Evolutionary conservation across 352 stramenopile species (phyloP).

Genomic region (Phytophthora cajani): DNA sequence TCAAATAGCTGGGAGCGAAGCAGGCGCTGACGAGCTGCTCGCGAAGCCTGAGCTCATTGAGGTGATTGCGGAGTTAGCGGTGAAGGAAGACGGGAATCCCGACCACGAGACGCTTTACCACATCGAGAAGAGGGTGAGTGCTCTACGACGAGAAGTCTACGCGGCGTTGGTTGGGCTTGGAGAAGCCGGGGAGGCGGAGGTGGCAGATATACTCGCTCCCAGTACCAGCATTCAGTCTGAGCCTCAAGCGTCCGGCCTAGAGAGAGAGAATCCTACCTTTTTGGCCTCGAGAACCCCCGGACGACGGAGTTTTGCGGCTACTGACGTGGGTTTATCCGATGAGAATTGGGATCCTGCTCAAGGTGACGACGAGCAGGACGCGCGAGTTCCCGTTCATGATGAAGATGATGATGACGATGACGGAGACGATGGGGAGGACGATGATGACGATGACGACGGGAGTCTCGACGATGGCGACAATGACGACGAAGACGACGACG

Average conservation of each 20-base stretch:
- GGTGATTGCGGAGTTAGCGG: conserved; percentile 16
- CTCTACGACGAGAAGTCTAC: conserved; percentile 59
- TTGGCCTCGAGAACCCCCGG: neutral
- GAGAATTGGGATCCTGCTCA: conserved; percentile 25
- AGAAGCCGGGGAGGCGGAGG: conserved; percentile 38
- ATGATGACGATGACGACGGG: conserved; percentile 20
- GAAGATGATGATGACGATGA: conserved; percentile 14
- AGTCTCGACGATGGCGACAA: conserved; percentile 28
- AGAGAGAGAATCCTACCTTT: neutral
- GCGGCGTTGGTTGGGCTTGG: conserved; percentile 42
- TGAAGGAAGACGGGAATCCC: conserved; percentile 26
- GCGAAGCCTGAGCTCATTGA: conserved; percentile 20
- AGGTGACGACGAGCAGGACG: conserved; percentile 21
- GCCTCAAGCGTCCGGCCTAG: neutral
- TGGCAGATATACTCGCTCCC: conserved; percentile 19
- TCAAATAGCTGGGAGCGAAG: conserved; percentile 20
- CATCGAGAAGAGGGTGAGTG: conserved; percentile 48
- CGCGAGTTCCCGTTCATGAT: neutral
- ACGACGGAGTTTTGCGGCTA: conserved; percentile 9
- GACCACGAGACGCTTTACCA: conserved; percentile 41
- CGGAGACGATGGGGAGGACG: conserved; percentile 7
- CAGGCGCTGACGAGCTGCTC: conserved; percentile 24
- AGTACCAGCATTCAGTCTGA: neutral
- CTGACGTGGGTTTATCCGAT: conserved; percentile 3
- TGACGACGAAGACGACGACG: conserved; percentile 46